Conservation (phyloP, 2,329 filamentous ascomycete genomes). For the Aspergillus sp. region DNA sequence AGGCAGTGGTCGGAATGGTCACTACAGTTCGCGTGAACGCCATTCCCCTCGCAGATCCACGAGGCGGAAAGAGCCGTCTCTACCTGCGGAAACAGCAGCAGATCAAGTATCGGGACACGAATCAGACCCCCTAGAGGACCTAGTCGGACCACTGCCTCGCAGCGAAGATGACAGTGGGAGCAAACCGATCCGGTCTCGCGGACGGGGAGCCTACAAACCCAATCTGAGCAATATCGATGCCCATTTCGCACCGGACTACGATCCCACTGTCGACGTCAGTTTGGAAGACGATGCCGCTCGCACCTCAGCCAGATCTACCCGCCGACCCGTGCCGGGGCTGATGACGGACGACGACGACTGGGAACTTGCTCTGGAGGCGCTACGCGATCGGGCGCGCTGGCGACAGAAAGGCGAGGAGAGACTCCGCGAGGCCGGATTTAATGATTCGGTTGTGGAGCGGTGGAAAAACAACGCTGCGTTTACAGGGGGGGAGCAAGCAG, state of each 20-base stretch:
- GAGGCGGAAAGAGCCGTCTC: slow-evolving; percentile 2
- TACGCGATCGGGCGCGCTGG: slow-evolving; percentile 72
- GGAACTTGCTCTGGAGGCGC: slow-evolving; percentile 69
- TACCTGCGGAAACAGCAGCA: slow-evolving; percentile 1
- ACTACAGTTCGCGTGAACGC: slow-evolving; percentile 2
- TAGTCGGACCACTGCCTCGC: slow-evolving; percentile 64
- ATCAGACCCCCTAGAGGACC: slow-evolving; percentile 64
- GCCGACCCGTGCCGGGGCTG: slow-evolving; percentile 29
- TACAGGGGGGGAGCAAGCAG: slow-evolving; percentile 34
- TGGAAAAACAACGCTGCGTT: slow-evolving; percentile 57
- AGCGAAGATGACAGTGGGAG: slow-evolving; percentile 28
- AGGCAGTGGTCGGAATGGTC: slow-evolving; percentile 3
- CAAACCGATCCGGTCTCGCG: slow-evolving; percentile 48
- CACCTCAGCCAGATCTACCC: slow-evolving; percentile 45
- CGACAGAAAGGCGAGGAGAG: slow-evolving; percentile 65
- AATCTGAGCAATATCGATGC: slow-evolving; percentile 62
- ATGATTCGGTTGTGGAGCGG: slow-evolving; percentile 61
- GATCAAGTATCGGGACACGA: slow-evolving; percentile 17
- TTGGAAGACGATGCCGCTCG: slow-evolving; percentile 44
- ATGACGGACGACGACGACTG: slow-evolving; percentile 56
- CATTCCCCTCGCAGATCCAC: slow-evolving; percentile 3
- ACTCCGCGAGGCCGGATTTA: slow-evolving; percentile 68
- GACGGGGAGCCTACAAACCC: slow-evolving; percentile 55
- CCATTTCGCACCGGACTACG: slow-evolving; percentile 62
- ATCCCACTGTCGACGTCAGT: slow-evolving; percentile 41